Evolutionary conservation across 306 rosid genomes (phyloP), one percentile per base, ranked within the genome.

Genomic region (Vigna nakashimae): DNA sequence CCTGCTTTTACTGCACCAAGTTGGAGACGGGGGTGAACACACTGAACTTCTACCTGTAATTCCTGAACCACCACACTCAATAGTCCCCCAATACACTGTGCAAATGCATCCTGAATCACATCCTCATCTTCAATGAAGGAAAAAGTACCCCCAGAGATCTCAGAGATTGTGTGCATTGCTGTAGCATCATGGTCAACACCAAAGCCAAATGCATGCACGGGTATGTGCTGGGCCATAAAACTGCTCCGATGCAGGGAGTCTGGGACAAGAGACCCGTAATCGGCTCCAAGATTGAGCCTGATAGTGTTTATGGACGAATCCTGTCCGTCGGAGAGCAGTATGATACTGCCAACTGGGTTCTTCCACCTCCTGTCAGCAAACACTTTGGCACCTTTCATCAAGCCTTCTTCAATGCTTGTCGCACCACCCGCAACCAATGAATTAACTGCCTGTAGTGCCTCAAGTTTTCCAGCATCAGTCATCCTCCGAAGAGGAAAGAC

Each of bases 1-100:
- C 99, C 99, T 13, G 96, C 90, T 79, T 85, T 89, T 68, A 95
- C 85, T 24, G 91, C 89, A 71, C 89, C 76, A 15, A 95, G 71
- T 73, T 74, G 85, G 78, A 91, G 82, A 73, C 58, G 22, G 1
- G 92, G 87, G 80, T 91, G 88, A 80, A 77, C 85, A 71, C 96
- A 95, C 57, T 53, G 83, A 36, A 92, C 80, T 77, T 84, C 82
- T 11, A 95, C 84, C 62, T 75, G 85, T 22, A 95, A 83, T 77
- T 92, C 93, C 82, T 92, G 99, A 82, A 91, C 92, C 58, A 95
- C 96, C 79, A 95, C 99, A 45, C 99, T 95, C 80, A 95, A 80
- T 26, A 95, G 90, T 45, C 99, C 99, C 18, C 99, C 99, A 73
- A 95, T 89, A 84, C 99, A 95, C 82, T 92, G 99, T 30, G 99